phyloP scores from a whole-genome alignment of 2,329 filamentous ascomycete genomes.

The Colletotrichum ledebouriae region DNA sequence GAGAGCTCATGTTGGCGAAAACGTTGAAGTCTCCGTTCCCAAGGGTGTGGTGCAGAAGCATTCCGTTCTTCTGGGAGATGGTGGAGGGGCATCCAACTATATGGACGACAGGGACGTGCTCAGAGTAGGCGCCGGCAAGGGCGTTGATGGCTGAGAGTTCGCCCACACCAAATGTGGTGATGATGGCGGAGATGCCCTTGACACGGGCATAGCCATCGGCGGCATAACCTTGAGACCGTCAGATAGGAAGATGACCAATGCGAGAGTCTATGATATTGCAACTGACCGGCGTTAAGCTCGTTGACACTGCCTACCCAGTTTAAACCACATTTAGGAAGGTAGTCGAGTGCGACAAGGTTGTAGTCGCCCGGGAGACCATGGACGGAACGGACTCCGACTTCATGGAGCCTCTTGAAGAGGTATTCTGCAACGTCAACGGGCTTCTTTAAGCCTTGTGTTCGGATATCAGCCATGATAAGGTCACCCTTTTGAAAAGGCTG shows the following conservation, averaged over 20 bases:
- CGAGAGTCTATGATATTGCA: slow-evolving; percentile 37
- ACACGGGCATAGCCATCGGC: slow-evolving; percentile 85
- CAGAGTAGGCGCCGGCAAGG: slow-evolving; percentile 79
- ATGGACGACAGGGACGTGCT: slow-evolving; percentile 79
- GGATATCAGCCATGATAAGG: slow-evolving; percentile 53
- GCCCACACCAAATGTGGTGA: slow-evolving; percentile 83
- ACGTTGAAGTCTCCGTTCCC: slow-evolving; percentile 86
- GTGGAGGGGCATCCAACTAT: slow-evolving; percentile 70
- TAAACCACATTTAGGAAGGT: slow-evolving; percentile 69
- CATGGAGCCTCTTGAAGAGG: slow-evolving; percentile 73
- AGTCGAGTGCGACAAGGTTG: slow-evolving; percentile 78
- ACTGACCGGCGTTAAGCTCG: slow-evolving; percentile 77
- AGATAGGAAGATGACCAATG: background rate
- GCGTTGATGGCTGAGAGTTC: slow-evolving; percentile 82
- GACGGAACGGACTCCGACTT: slow-evolving; percentile 74
- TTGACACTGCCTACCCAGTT: slow-evolving; percentile 79
- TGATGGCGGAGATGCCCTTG: slow-evolving; percentile 76
- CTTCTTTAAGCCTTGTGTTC: slow-evolving; percentile 59
- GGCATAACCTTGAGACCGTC: slow-evolving; percentile 70
- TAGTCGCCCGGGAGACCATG: slow-evolving; percentile 81
- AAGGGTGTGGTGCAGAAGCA: slow-evolving; percentile 76
- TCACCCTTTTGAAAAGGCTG: background rate
- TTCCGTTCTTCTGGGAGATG: slow-evolving; percentile 61
- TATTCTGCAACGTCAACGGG: slow-evolving; percentile 75
- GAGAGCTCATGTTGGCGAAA: slow-evolving; percentile 82